phyloP scores from a whole-genome alignment of 139 green algal genomes.

The Micractinium conductrix region DNA sequence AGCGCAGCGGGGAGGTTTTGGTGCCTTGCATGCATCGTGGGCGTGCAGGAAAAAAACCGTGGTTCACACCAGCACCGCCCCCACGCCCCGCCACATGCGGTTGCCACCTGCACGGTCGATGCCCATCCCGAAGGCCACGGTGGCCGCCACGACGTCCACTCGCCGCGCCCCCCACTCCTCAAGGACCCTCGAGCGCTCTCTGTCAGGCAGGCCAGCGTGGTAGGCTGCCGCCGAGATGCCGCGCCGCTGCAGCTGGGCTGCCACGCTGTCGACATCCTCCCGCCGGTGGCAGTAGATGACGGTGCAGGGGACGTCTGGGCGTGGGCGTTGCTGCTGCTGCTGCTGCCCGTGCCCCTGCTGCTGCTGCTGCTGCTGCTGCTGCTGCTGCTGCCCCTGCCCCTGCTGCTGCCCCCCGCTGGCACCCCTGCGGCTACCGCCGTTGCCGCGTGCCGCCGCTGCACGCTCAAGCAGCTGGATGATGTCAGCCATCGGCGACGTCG shows the following conservation, averaged over 20 bases:
- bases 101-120: slow-evolving; percentile 5
- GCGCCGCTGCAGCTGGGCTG: slow-evolving; percentile 28
- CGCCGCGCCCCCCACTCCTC: slow-evolving; percentile 54
- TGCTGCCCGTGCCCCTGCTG: neutral
- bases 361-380: neutral
- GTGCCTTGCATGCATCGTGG: no score
- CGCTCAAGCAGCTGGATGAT: neutral
- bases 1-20: neutral
- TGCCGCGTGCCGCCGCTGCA: neutral
- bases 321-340: neutral
- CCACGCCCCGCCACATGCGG: neutral
- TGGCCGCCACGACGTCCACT: slow-evolving; percentile 71
- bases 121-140: slow-evolving; percentile 83
- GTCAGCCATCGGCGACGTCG: neutral
- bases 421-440: neutral
- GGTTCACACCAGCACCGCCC: no score
- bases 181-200: slow-evolving; percentile 43
- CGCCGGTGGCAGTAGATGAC: slow-evolving; percentile 66
- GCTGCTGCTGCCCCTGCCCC: neutral
- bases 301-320: slow-evolving; percentile 28
- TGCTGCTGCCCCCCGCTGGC: neutral
- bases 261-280: slow-evolving; percentile 47
- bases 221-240: slow-evolving; percentile 60
- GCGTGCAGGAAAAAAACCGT: no score
- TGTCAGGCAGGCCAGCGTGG: slow-evolving; percentile 56